Conservation (phyloP, 2,329 filamentous ascomycete genomes). For the Albophoma yamanashiensis region DNA sequence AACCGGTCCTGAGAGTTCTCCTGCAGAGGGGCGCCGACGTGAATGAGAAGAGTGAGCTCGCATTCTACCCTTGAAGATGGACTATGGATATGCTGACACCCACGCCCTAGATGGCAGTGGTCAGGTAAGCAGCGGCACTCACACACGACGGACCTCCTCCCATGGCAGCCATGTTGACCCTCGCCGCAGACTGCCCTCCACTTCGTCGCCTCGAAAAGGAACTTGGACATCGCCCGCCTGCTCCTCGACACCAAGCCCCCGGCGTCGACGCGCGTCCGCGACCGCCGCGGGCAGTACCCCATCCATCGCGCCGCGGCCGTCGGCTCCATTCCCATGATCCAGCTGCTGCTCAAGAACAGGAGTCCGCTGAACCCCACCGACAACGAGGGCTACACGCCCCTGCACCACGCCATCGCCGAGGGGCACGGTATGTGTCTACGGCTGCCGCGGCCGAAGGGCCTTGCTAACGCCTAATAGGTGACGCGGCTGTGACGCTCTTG, state of each 20-base stretch:
- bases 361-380: slow-evolving; percentile 82
- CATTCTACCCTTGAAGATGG: too few species aligned
- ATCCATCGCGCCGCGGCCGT: slow-evolving; percentile 86
- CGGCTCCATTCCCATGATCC: slow-evolving; percentile 80
- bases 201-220: slow-evolving; percentile 83
- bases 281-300: slow-evolving; percentile 79
- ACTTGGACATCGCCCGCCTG: slow-evolving; percentile 68
- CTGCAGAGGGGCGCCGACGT: slow-evolving; percentile 61
- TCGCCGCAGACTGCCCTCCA: slow-evolving; percentile 68
- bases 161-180: not conserved
- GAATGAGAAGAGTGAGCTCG: slow-evolving; percentile 54
- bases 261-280: slow-evolving; percentile 70
- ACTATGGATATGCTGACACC: not conserved
- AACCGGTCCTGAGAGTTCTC: slow-evolving; percentile 56
- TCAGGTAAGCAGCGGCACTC: slow-evolving; percentile 39
- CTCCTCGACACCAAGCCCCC: slow-evolving; percentile 60
- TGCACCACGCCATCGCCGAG: slow-evolving; percentile 81
- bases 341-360: slow-evolving; percentile 61
- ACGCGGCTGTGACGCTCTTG: slow-evolving; percentile 72
- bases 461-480: slow-evolving; percentile 37
- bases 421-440: slow-evolving; percentile 44
- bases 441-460: not conserved
- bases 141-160: too few species aligned
- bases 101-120: slow-evolving; percentile 48
- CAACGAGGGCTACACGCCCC: slow-evolving; percentile 69